A percentile compares a stretch with the other conserved stretches of the same genome.
Conservation (phyloP, 1,284 basidiomycete genomes). For the Cystobasidium pallidum region DNA sequence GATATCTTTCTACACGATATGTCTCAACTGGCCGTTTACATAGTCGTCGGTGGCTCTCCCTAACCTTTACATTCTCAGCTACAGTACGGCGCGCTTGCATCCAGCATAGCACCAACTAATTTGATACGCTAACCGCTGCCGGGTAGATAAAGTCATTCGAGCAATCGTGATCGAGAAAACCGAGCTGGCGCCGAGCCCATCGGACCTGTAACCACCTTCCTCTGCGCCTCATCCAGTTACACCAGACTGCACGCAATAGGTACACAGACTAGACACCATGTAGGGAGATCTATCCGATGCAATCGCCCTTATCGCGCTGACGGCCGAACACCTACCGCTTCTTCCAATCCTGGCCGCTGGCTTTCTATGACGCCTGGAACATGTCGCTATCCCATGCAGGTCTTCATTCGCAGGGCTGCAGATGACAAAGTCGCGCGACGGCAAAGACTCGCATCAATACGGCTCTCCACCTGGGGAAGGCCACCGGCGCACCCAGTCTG, state of each 20-base stretch:
- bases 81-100: too few species aligned
- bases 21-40: too few species aligned
- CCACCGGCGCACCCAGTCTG: neutral
- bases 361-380: constrained; percentile 22
- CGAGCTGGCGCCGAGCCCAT: too few species aligned
- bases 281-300: neutral
- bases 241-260: neutral
- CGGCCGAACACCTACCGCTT: neutral
- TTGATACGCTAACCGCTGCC: too few species aligned
- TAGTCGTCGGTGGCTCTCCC: too few species aligned
- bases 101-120: too few species aligned
- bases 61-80: too few species aligned
- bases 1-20: too few species aligned
- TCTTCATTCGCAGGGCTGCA: constrained; percentile 38
- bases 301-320: constrained; percentile 7
- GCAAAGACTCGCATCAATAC: constrained; percentile 6
- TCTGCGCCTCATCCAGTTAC: too few species aligned
- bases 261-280: neutral
- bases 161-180: neutral
- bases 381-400: constrained; percentile 9
- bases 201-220: too few species aligned
- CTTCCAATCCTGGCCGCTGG: neutral
- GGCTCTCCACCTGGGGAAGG: neutral
- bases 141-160: too few species aligned
- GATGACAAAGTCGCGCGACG: constrained; percentile 37